These are phyloP conservation scores for Glycyrrhiza uralensis DNA, from an alignment of 306 rosid genomes.

Conservation along the genomic window DNA sequence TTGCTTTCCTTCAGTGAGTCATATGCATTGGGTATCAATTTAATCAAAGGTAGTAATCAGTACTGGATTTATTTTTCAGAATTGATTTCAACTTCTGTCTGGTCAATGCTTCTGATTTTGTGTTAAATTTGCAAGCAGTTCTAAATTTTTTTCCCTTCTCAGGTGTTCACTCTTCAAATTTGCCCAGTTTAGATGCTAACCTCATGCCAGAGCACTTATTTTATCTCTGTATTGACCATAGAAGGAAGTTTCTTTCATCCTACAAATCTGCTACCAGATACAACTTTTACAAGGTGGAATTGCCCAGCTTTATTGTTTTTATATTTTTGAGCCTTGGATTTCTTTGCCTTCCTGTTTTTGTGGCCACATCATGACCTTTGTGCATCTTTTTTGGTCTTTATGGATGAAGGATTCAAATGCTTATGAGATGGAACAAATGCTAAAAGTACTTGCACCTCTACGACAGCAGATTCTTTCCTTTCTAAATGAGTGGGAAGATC, in stretches of 20 bases:
- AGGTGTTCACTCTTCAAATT: constrained; percentile 51
- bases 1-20: constrained; percentile 61
- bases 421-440: constrained; percentile 65
- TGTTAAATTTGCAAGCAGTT: background rate
- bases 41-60: constrained; percentile 56
- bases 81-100: background rate
- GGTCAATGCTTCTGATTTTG: background rate
- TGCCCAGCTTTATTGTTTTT: background rate
- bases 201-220: constrained; percentile 79
- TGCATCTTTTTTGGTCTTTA: background rate
- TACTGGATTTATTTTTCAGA: background rate
- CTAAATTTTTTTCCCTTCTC: background rate
- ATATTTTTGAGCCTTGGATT: background rate
- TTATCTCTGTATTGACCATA: constrained; percentile 68
- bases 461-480: constrained; percentile 44
- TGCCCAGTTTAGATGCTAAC: constrained; percentile 60
- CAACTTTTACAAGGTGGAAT: constrained; percentile 88
- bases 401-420: constrained; percentile 75
- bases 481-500: constrained; percentile 56
- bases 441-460: constrained; percentile 60
- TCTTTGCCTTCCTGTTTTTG: background rate
- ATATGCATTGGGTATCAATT: constrained; percentile 53
- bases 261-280: constrained; percentile 43
- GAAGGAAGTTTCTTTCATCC: constrained; percentile 42
- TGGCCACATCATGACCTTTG: constrained; percentile 6